Percentiles rank a stretch among this genome's conserved stretches.
phyloP scores from a whole-genome alignment of 371 early-diverging fungal genomes.

The Circinella minor region DNA sequence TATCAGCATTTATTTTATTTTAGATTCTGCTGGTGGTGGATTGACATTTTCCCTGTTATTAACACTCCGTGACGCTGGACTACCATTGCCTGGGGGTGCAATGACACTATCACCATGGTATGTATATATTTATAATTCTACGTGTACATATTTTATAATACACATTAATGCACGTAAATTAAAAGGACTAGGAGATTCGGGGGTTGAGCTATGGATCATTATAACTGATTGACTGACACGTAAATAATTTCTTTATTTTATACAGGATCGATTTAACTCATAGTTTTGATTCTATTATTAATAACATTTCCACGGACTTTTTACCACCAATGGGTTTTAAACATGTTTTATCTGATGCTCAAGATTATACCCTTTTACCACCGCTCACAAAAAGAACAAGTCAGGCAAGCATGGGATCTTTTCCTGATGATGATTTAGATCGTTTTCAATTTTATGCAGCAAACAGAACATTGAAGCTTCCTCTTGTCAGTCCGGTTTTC shows the following conservation, averaged over 20 bases:
- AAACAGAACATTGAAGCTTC: conserved; percentile 49
- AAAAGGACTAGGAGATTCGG: too few species aligned
- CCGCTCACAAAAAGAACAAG: conserved; percentile 2
- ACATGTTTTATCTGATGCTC: conserved; percentile 41
- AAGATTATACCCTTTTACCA: conserved; percentile 43
- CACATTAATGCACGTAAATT: conserved; percentile 11
- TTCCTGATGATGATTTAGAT: conserved; percentile 26
- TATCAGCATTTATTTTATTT: too few species aligned
- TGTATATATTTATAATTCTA: conserved; percentile 8
- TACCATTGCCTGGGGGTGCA: conserved; percentile 57
- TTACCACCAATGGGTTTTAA: conserved; percentile 63
- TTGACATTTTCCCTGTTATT: conserved; percentile 50
- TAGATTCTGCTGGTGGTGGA: conserved; percentile 68
- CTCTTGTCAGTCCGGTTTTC: conserved; percentile 57
- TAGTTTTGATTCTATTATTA: conserved; percentile 65
- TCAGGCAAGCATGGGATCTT: neutral
- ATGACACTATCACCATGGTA: conserved; percentile 55
- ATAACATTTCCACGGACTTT: conserved; percentile 64
- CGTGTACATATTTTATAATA: conserved; percentile 12
- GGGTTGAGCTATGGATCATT: neutral
- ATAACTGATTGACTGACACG: neutral
- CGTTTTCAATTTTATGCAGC: conserved; percentile 62
- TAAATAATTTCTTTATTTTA: neutral
- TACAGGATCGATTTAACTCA: conserved; percentile 62
- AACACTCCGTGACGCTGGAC: conserved; percentile 56